Evolutionary conservation across 306 rosid species (phyloP).

Genomic region (Erythrophleum fordii): DNA sequence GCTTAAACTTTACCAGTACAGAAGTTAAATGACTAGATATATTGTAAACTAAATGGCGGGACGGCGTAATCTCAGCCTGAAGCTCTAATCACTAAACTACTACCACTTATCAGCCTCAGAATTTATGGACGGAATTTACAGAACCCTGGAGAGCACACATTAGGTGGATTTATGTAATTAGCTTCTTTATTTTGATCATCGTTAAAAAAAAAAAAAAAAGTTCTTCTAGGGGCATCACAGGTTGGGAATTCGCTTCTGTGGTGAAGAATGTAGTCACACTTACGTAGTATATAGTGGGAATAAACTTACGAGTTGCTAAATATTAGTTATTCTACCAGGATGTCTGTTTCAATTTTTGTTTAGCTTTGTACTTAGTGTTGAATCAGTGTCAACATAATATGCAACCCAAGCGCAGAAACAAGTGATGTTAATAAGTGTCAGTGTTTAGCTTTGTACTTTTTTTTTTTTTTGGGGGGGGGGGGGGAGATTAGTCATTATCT

Average conservation of each 20-base stretch:
- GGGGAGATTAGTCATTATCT: constrained; percentile 9
- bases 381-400: neutral
- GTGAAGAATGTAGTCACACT: constrained; percentile 26
- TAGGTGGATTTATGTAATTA: constrained; percentile 37
- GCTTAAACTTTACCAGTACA: constrained; percentile 35
- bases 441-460: constrained; percentile 1
- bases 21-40: constrained; percentile 28
- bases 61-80: constrained; percentile 24
- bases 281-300: neutral
- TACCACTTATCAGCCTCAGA: constrained; percentile 39
- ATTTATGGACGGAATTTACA: constrained; percentile 43
- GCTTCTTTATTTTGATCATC: constrained; percentile 34
- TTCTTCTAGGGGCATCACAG: constrained; percentile 32
- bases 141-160: constrained; percentile 29
- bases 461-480: too few species aligned
- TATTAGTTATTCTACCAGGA: constrained; percentile 15
- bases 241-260: constrained; percentile 34
- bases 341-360: constrained; percentile 15
- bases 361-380: constrained; percentile 19
- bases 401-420: constrained; percentile 8
- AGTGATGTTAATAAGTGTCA: too few species aligned
- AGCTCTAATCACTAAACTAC: constrained; percentile 30
- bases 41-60: constrained; percentile 38
- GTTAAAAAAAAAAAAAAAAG: constrained; percentile 9
- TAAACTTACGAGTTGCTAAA: neutral